Evolutionary conservation across 768 basidiomycete genomes (phyloP), one percentile per base, ranked within the genome.

Genomic region (Pulveroboletus sp.): DNA sequence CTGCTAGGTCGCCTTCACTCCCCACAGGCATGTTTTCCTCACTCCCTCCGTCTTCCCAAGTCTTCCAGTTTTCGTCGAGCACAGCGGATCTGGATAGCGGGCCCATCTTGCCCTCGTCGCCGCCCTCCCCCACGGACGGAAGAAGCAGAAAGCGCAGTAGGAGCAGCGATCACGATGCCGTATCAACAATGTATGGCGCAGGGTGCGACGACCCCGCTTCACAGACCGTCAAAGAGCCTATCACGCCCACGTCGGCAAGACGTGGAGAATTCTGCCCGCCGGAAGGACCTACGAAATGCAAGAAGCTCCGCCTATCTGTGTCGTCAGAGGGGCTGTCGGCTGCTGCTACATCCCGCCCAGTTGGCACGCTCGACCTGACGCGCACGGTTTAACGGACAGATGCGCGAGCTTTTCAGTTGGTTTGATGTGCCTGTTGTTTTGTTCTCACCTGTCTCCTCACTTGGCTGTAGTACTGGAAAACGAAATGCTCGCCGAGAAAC

Each of bases 71-170:
- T 19, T 45, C 41, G 27, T 44, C 37, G 32, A 37, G 20, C 13
- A 41, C 2, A n/a, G n/a, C n/a, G 1, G 36, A 45, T 13, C 34
- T 11, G 1, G 49, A 29, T 0, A 7, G 14, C 13, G 3, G 25
- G 7, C 20, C 29, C 1, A 47, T 50, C 6, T 38, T 49, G 0
- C 13, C 42, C 17, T 49, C 49, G 16, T 35, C 48, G 1, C 50
- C 58, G 6, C 43, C 47, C 14, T 64, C 59, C 2, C 51, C 51
- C 6, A 34, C 47, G 43, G 2, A 39, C 6, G 38, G 43, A 10
- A 49, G 46, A 27, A 55, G 59, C 8, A 51, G 32, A 33, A 62
- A 62, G 47, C 61, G 62, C 34, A 5, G 31, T 5, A 47, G 52
- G 32, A n/a, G 24, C 11, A 17, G 13, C 43, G 61, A 57, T 4